Evolutionary conservation across 306 rosid genomes (phyloP).

Genomic region (Inga oerstediana): DNA sequence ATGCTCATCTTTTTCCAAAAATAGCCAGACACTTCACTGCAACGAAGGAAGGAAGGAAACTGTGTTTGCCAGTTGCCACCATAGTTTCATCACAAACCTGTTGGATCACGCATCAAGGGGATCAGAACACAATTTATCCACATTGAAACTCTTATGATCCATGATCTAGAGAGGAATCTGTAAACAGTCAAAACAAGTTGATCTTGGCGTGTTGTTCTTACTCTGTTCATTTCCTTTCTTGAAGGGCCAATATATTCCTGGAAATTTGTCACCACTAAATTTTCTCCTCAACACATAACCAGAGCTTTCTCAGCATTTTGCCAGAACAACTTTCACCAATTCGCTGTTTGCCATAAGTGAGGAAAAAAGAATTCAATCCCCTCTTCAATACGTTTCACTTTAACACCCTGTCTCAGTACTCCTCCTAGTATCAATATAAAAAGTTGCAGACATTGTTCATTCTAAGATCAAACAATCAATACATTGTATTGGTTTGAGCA

Average conservation of each 20-base stretch:
- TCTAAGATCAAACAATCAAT: not conserved
- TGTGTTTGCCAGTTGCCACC: not conserved
- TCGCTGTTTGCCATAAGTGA: not conserved
- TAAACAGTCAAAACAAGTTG: not conserved
- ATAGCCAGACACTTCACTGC: not conserved
- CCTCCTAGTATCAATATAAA: not conserved
- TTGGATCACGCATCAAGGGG: not conserved
- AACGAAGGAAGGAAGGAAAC: not conserved
- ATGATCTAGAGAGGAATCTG: not conserved
- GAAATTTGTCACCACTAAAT: not conserved
- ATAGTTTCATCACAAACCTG: not conserved
- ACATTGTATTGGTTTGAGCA: not conserved
- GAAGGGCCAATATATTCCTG: not conserved
- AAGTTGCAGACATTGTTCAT: not conserved
- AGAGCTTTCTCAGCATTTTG: not conserved
- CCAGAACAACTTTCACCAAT: not conserved
- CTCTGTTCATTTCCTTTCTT: not conserved
- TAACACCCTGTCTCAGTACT: not conserved
- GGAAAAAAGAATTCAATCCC: not conserved
- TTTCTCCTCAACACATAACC: not conserved
- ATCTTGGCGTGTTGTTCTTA: not conserved
- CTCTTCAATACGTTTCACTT: not conserved
- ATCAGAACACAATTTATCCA: not conserved
- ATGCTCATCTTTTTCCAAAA: not conserved
- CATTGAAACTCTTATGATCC: not conserved